Conservation (phyloP, 441 rosid species). For the Isatis lusitanica region DNA sequence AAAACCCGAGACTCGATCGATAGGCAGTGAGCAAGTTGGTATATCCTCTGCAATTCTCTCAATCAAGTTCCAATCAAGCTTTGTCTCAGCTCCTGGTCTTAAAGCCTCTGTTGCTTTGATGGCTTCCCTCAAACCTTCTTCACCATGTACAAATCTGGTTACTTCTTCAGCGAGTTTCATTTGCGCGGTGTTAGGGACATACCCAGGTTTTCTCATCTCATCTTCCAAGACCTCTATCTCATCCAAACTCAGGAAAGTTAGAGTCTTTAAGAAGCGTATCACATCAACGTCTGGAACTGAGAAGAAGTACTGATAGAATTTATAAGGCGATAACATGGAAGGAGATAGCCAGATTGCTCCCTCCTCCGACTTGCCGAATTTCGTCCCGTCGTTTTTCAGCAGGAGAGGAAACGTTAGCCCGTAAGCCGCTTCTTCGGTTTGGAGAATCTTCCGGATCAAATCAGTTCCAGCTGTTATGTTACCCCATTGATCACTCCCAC, state of each 20-base stretch:
- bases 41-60: conserved; percentile 88
- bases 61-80: conserved; percentile 84
- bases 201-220: conserved; percentile 70
- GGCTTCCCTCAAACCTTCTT: conserved; percentile 86
- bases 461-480: conserved; percentile 94
- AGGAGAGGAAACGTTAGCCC: conserved; percentile 91
- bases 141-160: conserved; percentile 87
- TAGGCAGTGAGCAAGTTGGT: conserved; percentile 73
- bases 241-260: conserved; percentile 72
- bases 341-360: conserved; percentile 94
- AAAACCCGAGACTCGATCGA: conserved; percentile 55
- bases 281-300: conserved; percentile 83
- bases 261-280: conserved; percentile 69
- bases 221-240: conserved; percentile 64
- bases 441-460: conserved; percentile 72
- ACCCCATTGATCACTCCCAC: conserved; percentile 99
- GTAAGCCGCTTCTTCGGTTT: conserved; percentile 59
- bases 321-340: conserved; percentile 74
- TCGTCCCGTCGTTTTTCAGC: conserved; percentile 83
- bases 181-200: conserved; percentile 74
- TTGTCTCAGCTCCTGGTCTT: conserved; percentile 90
- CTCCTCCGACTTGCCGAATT: conserved; percentile 93
- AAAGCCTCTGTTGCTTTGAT: conserved; percentile 87
- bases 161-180: conserved; percentile 92
- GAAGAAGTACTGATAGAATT: conserved; percentile 94